Evolutionary conservation across 2,329 filamentous ascomycete species (phyloP), one percentile per base, ranked within the genome.

Genomic region (Drechslera avenae): DNA sequence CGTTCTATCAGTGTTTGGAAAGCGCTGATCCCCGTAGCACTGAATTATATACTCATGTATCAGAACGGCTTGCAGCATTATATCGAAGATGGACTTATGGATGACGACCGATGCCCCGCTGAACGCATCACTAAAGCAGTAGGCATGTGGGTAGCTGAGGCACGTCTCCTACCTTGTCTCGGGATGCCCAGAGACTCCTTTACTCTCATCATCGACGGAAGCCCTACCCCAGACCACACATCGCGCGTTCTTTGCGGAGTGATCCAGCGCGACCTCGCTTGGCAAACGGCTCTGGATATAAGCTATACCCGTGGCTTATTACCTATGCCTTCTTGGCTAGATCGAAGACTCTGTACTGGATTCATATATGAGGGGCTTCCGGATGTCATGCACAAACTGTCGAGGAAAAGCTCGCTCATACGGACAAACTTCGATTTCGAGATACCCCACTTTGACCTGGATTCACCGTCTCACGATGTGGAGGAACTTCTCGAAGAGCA

Each of bases 161-260:
- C 19, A 21, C 19, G 4, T 21, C 19, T 21, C 19, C 19, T 21
- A 4, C 19, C 19, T 1, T 4, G 4, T 7, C 19, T 21, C 7
- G 19, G 19, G 7, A 21, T 21, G 19, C 19, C 19, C 19, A 21
- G 7, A 17, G 17, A 31, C 3, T 51, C 53, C 1, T 59, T 42
- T 30, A 43, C 36, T 2, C 41, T 59, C 12, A 26, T 52, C 3
- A 18, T 59, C 3, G 53, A 59, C 21, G 47, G 56, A 7, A 21
- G 43, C 12, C 33, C 50, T 5, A 44, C 30, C 4, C 28, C 47
- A 9, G 21, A 40, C n/a, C 18, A 30, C 7, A 32, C 46, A 3
- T 23, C 53, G 2, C 13, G 32, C 5, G n/a, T 48, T 9, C 30
- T 41, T 21, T 10, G 8, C 2, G 4, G 18, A 4, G 12, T 40